phyloP scores from a whole-genome alignment of 148 eudicot genomes.

The Persicaria maculosa region DNA sequence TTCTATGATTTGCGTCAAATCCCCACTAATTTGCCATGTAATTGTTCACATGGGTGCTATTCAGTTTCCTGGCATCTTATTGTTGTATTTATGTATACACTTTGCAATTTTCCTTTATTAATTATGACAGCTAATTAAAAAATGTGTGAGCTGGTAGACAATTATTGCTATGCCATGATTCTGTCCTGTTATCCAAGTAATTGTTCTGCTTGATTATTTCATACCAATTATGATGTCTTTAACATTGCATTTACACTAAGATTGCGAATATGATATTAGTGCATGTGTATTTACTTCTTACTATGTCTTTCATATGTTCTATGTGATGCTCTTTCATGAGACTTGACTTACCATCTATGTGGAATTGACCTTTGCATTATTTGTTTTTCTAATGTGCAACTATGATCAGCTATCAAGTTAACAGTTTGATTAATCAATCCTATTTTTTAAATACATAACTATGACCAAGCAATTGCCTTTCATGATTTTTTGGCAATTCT shows the following conservation, averaged over 20 bases:
- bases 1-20: neutral
- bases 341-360: neutral
- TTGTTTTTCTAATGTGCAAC: neutral
- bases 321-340: neutral
- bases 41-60: neutral
- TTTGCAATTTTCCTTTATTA: neutral
- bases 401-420: neutral
- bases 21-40: neutral
- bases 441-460: neutral
- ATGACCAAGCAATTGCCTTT: neutral
- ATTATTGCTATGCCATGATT: slow-evolving; percentile 5
- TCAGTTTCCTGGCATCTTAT: neutral
- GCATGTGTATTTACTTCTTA: neutral
- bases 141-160: slow-evolving; percentile 4
- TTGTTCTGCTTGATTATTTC: neutral
- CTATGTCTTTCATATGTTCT: neutral
- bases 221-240: neutral
- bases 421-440: neutral
- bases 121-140: neutral
- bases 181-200: neutral
- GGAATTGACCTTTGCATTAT: neutral
- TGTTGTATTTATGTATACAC: neutral
- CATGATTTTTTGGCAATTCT: neutral
- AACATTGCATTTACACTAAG: neutral
- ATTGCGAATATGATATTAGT: neutral